Base-by-base conservation (phyloP, 352 stramenopile species). In the Phytophthora sp. region DNA sequence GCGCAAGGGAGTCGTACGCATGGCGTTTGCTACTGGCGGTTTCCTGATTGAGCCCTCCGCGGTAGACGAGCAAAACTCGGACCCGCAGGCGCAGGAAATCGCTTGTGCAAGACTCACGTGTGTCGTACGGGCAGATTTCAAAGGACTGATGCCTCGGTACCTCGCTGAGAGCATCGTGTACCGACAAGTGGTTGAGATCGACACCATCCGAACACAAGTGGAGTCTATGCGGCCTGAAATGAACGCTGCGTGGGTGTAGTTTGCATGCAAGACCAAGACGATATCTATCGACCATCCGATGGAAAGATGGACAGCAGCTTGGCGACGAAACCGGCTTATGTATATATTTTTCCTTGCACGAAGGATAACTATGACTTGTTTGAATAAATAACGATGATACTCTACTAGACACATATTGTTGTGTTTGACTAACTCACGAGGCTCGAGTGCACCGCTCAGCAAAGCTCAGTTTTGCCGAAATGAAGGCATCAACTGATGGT, bases 141-240 rank as follows among this genome's bases (percentile, higher is more conserved):
- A 88, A 49, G 76, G 76, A 27, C 9, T 76, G 5, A 74, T 92
- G 77, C 84, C 84, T 20, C 67, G 82, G 23, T 88, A 84, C 39
- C 60, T 93, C 30, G 82, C 84, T 24, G 84, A 93, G 64, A 86
- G 82, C 46, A 88, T 93, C 27, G 88, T 86, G 35, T 87, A 88
- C 41, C 78, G 82, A 8, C 84, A 91, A 51, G 80, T 93, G 34
- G 68, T 93, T 44, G 81, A 82, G 32, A 74, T 92, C 26, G 69
- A 82, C 10, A 38, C 69, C 12, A 85, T 92, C 34, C 72, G 80
- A 17, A 62, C 62, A 13, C 71, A 54, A n/a, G 68, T 91, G 23
- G 82, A 90, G 45, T 62, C 71, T 0, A 65, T 62, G 44, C 50
- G 48, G 1, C 54, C 41, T 0, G 62, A 79, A 3, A 43, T 30